Evolutionary conservation across 345 rosid genomes (phyloP), one percentile per base, ranked within the genome.

Genomic region (Sisymbrium altissimum): DNA sequence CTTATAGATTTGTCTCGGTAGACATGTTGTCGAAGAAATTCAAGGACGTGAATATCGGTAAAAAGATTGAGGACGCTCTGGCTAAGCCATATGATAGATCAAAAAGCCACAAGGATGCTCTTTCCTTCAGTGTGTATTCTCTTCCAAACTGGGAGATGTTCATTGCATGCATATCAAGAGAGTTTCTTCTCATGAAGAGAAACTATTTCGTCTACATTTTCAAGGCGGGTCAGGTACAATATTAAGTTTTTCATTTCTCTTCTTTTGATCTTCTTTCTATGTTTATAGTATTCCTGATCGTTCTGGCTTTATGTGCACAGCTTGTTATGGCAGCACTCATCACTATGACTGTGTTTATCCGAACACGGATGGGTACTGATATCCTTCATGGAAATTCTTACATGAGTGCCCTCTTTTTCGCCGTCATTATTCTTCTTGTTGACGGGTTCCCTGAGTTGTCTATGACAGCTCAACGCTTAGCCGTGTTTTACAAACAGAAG

Each of bases 401-500:
- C 71, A 71, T 88, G 74, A 93, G 97, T 23, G 89, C 92, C 35
- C 68, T 86, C 62, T 93, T 86, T 85, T 93, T 84, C 7, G 30
- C 79, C 5, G 1, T 89, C 40, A 56, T 81, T 30, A 78, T 81
- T 8, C 81, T 82, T 30, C 84, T 91, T 88, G 92, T 88, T 73
- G 89, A 91, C 36, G 96, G 96, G 11, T 83, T 91, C 79, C 78
- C 97, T 14, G 98, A 93, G 83, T 85, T 93, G 14, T 68, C 88
- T 4, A 69, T 93, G 96, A 82, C 92, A 53, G 86, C 86, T 74
- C 58, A 84, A 81, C 89, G 90, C 39, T 89, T 91, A 64, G 94
- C 94, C 3, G 90, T 93, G 78, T 93, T 93, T 80, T 93, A 86
- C 89, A 93, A 93, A 86, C 97, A 93, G 72, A 84, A 94, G 70